Evolutionary conservation across 2,329 filamentous ascomycete species (phyloP).

Genomic region (Hypocrella siamensis): DNA sequence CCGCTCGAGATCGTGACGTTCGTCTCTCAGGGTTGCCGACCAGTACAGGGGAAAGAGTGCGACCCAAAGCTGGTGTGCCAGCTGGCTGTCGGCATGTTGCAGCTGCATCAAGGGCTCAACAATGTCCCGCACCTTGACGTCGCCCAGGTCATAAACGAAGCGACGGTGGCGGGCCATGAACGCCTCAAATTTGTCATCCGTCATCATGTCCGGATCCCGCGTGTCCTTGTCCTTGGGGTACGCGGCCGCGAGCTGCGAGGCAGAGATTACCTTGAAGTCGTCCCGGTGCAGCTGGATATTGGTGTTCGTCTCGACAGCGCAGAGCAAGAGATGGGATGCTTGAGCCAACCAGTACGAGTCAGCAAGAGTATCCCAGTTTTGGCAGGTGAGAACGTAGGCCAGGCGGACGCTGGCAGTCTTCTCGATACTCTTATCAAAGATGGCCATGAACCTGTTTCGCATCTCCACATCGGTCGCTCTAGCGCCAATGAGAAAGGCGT

Average conservation of each 20-base stretch:
- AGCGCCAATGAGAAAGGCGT: conserved; percentile 92
- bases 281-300: conserved; percentile 63
- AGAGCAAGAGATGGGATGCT: conserved; percentile 82
- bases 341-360: conserved; percentile 97
- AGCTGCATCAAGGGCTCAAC: conserved; percentile 83
- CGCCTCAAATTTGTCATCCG: conserved; percentile 68
- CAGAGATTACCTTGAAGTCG: conserved; percentile 66
- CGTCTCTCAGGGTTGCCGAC: conserved; percentile 76
- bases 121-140: conserved; percentile 76
- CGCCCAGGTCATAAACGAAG: conserved; percentile 72
- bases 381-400: conserved; percentile 74
- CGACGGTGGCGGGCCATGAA: conserved; percentile 64
- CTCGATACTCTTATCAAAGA: conserved; percentile 91
- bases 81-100: conserved; percentile 70
- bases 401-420: conserved; percentile 79
- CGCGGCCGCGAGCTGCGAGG: conserved; percentile 56
- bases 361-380: conserved; percentile 91
- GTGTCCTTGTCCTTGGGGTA: conserved; percentile 65
- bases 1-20: conserved; percentile 78
- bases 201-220: conserved; percentile 49
- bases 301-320: conserved; percentile 75
- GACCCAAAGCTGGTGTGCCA: conserved; percentile 84
- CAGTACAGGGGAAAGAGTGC: conserved; percentile 85
- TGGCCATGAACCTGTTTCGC: conserved; percentile 90
- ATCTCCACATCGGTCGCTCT: conserved; percentile 88